phyloP scores from a whole-genome alignment of 345 rosid species.

The Mallotus nudiflorus region DNA sequence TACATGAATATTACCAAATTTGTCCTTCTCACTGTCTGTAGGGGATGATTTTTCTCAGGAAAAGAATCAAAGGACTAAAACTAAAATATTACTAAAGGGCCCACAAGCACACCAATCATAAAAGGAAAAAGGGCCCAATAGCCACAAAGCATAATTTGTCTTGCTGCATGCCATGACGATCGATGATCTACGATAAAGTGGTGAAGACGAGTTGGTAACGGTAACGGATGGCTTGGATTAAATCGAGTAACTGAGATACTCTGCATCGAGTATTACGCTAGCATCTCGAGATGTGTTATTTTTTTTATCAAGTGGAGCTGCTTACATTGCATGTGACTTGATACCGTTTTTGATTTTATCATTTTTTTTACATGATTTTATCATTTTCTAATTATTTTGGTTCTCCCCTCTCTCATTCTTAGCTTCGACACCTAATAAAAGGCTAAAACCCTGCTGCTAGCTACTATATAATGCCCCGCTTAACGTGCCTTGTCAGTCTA shows the following conservation, averaged over 20 bases:
- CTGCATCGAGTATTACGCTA: background rate
- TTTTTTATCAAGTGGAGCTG: background rate
- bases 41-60: too few species aligned
- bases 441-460: too few species aligned
- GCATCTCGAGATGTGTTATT: conserved; percentile 5
- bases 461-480: too few species aligned
- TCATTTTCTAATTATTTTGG: too few species aligned
- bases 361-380: too few species aligned
- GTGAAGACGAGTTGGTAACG: too few species aligned
- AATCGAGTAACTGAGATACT: background rate
- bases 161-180: background rate
- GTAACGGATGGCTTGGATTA: background rate
- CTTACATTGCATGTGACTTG: background rate
- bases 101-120: background rate
- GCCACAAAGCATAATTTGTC: background rate
- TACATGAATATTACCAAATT: too few species aligned
- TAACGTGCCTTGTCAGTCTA: too few species aligned
- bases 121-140: background rate
- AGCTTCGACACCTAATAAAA: too few species aligned
- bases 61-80: too few species aligned
- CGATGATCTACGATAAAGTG: background rate
- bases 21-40: too few species aligned
- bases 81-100: background rate
- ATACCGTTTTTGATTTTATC: background rate
- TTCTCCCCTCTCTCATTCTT: too few species aligned